Evolutionary conservation across 805 yeast genomes (phyloP), one percentile per base, ranked within the genome.

Genomic region (Metschnikowia lunata): DNA sequence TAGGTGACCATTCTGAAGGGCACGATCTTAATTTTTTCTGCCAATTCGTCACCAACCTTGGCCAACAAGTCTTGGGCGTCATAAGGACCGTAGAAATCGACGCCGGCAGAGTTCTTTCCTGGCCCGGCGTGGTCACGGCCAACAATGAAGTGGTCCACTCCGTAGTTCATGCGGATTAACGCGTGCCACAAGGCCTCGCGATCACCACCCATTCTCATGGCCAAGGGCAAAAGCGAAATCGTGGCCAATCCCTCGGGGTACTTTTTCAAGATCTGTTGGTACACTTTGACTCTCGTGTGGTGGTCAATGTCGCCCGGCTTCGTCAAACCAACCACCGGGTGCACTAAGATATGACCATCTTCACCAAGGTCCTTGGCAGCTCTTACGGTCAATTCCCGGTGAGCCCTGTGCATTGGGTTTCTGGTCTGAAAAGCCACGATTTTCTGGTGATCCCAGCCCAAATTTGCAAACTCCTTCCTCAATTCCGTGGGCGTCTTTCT

Each of bases 71-170:
- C 89, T 72, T 91, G 97, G 28, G 97, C 97, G 63, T 90, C 98
- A 63, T 90, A 91, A 11, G 98, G 96, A 15, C 97, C 98, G 63
- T 90, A 90, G 72, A 90, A 89, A 52, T 91, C 97, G 42, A 79
- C 89, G 50, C 97, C 97, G 61, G 83, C 74, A 46, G 96, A 88
- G 78, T 76, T 76, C 40, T 74, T 70, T 51, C 97, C 98, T 15
- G 98, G 97, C 48, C 97, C 97, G 42, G 98, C 98, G 62, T 90
- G 98, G 67, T 90, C 97, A 75, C 98, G 85, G 49, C 98, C 98
- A 39, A 90, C 97, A 60, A 90, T 90, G 73, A 91, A 91, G 66
- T 91, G 97, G 42, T 96, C 85, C 44, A 96, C 96, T 62, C 98
- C 98, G 63, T 83, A 89, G 72, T 90, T 90, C 75, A 88, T 88